A percentile compares a stretch with the other conserved stretches of the same genome.
These are phyloP conservation scores for Cenococcum geophilum DNA, from an alignment of 495 filamentous ascomycete genomes.

Conservation along the genomic window DNA sequence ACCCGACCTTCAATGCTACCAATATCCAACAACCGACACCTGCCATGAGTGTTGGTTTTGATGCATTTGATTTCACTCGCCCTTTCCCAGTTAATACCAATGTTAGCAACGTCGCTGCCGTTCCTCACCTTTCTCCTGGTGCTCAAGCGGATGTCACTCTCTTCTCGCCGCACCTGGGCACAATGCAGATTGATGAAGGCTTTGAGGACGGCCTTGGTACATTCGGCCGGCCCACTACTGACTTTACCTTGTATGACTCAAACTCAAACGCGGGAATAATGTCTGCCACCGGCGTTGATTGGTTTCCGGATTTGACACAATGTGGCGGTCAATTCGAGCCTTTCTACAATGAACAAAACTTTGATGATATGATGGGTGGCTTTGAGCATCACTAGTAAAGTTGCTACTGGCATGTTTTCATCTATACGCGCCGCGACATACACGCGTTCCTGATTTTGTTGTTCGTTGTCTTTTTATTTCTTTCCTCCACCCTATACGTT, in stretches of 20 bases:
- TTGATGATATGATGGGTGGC: constrained; percentile 24
- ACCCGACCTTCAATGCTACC: not conserved
- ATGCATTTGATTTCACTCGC: constrained; percentile 5
- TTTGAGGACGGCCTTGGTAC: constrained; percentile 18
- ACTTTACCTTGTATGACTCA: constrained; percentile 26
- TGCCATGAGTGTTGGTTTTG: constrained; percentile 20
- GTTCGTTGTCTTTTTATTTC: not conserved
- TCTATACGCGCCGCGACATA: not conserved
- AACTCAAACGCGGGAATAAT: not conserved
- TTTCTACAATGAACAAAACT: constrained; percentile 10
- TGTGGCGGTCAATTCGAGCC: constrained; percentile 28
- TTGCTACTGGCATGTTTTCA: not conserved
- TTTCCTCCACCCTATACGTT: constrained; percentile 3
- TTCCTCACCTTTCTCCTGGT: constrained; percentile 26
- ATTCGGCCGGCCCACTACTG: constrained; percentile 17
- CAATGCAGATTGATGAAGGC: constrained; percentile 28
- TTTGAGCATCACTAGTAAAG: constrained; percentile 7
- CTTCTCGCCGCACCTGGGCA: constrained; percentile 15
- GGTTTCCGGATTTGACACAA: constrained; percentile 25
- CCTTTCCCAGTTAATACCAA: constrained; percentile 15
- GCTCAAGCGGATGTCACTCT: constrained; percentile 28
- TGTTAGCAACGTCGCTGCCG: not conserved
- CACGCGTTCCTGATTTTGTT: not conserved
- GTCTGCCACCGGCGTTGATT: constrained; percentile 7
- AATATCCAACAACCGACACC: constrained; percentile 32